Percentiles rank a stretch among this genome's conserved stretches.
Conservation (phyloP, 2,329 filamentous ascomycete species). For the Mycosphaerella arachidis region DNA sequence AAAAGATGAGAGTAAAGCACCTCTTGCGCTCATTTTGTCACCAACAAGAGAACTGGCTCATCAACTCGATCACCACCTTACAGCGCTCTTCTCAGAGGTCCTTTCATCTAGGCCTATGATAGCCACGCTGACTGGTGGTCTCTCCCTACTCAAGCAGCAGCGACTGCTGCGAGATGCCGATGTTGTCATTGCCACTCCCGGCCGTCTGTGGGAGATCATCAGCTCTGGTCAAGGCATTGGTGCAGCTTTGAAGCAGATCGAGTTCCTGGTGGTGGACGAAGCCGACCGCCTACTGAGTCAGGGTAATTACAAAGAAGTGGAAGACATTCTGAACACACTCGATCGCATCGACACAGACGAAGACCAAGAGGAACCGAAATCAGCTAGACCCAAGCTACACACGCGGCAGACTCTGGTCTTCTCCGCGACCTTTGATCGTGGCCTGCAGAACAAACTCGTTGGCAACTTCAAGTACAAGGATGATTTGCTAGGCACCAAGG, state of each 20-base stretch:
- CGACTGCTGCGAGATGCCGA: conserved; percentile 78
- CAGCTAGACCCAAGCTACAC: conserved; percentile 6
- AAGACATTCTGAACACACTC: conserved; percentile 77
- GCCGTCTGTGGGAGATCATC: conserved; percentile 89
- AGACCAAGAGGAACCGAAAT: conserved; percentile 38
- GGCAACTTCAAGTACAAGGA: conserved; percentile 63
- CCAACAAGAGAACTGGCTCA: conserved; percentile 92
- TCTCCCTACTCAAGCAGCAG: conserved; percentile 94
- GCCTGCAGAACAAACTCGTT: conserved; percentile 82
- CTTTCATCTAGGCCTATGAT: conserved; percentile 55
- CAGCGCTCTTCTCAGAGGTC: conserved; percentile 64
- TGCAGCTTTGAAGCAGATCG: conserved; percentile 64
- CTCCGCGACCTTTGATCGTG: conserved; percentile 91
- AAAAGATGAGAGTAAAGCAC: conserved; percentile 34
- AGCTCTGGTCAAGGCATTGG: conserved; percentile 68
- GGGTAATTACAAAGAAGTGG: conserved; percentile 90
- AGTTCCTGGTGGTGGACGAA: conserved; percentile 87
- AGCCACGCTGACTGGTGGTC: conserved; percentile 85
- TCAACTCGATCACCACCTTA: conserved; percentile 80
- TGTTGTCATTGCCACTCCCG: conserved; percentile 80
- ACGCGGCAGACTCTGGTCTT: conserved; percentile 85
- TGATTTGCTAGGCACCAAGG: conserved; percentile 63
- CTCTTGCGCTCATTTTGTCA: conserved; percentile 76
- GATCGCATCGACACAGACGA: conserved; percentile 58
- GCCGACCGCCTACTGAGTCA: conserved; percentile 87